Percentiles rank a stretch among this genome's conserved stretches.
Evolutionary conservation across 306 rosid species (phyloP).

Genomic region (Mucuna pruriens): DNA sequence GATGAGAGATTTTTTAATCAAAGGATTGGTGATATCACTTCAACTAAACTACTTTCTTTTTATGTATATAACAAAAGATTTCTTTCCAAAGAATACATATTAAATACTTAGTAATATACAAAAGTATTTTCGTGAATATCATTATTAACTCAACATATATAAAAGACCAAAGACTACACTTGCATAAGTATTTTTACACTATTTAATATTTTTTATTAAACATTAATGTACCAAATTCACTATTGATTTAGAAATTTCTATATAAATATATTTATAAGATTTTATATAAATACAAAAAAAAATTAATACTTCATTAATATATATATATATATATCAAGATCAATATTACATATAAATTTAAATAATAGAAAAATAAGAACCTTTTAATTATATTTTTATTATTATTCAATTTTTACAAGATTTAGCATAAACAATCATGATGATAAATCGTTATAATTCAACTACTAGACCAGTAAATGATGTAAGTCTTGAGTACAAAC

Average conservation of each 20-base stretch:
- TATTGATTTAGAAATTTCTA: background rate
- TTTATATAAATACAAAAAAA: background rate
- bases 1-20: background rate
- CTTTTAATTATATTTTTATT: too few species aligned
- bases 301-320: background rate
- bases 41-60: background rate
- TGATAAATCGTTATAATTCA: background rate
- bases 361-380: background rate
- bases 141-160: background rate
- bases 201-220: background rate
- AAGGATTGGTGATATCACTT: background rate
- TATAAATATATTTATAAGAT: background rate
- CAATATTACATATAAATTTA: background rate
- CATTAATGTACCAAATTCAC: background rate
- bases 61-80: background rate
- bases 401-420: too few species aligned
- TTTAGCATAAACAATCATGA: too few species aligned
- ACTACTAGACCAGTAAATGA: background rate
- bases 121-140: background rate
- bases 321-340: background rate
- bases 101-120: background rate
- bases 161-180: background rate
- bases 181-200: background rate
- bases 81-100: background rate
- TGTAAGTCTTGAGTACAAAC: background rate